These are phyloP conservation scores for Pleodorina starrii DNA, from an alignment of 139 green algal genomes.

Conservation along the genomic window DNA sequence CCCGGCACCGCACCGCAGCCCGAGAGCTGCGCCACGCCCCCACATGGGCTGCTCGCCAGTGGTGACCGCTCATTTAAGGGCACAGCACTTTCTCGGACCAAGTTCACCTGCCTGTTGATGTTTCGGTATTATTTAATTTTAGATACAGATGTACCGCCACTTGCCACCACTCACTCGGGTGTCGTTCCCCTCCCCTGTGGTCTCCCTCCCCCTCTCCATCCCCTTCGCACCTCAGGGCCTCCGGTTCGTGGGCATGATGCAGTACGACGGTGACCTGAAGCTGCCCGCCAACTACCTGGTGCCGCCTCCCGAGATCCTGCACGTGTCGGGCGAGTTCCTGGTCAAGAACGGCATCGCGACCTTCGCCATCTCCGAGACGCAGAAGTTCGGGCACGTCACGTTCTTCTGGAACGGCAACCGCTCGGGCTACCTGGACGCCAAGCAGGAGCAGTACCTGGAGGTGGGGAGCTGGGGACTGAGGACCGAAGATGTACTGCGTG, in stretches of 20 bases:
- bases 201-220: too few species aligned
- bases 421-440: constrained; percentile 92
- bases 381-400: constrained; percentile 97
- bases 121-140: too few species aligned
- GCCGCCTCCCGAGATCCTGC: constrained; percentile 87
- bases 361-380: constrained; percentile 96
- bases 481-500: not conserved
- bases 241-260: constrained; percentile 95
- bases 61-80: too few species aligned
- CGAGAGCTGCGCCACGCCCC: too few species aligned
- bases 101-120: too few species aligned
- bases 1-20: too few species aligned
- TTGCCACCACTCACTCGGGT: not conserved
- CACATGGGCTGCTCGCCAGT: too few species aligned
- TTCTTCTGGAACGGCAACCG: constrained; percentile 99
- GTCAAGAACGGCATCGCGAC: constrained; percentile 87
- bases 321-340: constrained; percentile 87
- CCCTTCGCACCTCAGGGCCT: too few species aligned
- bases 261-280: constrained; percentile 98
- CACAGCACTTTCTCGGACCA: too few species aligned
- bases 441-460: constrained; percentile 93
- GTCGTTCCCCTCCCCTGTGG: too few species aligned
- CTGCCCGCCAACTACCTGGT: constrained; percentile 95
- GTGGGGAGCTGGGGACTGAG: too few species aligned
- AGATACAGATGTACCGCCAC: too few species aligned